phyloP scores from a whole-genome alignment of 192 early-diverging fungal genomes.

The Rhizophagus prolifer region DNA sequence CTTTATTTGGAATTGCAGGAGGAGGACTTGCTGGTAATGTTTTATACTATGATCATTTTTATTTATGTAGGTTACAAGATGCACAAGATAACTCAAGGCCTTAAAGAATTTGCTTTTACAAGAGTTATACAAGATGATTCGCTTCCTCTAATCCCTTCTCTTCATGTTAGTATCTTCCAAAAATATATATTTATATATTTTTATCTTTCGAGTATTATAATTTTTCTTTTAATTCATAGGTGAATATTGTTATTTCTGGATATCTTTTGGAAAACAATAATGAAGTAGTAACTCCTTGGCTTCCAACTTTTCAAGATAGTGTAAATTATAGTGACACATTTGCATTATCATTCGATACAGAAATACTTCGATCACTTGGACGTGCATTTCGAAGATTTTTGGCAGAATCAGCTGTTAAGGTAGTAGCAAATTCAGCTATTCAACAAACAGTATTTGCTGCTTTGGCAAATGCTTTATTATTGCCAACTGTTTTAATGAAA shows the following conservation, averaged over 20 bases:
- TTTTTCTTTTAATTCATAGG: conserved; percentile 26
- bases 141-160: conserved; percentile 53
- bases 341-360: conserved; percentile 52
- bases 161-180: conserved; percentile 41
- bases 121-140: conserved; percentile 49
- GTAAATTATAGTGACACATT: conserved; percentile 43
- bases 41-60: neutral
- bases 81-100: conserved; percentile 38
- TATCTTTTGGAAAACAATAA: conserved; percentile 46
- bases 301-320: conserved; percentile 35
- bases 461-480: conserved; percentile 49
- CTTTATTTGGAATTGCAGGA: conserved; percentile 55
- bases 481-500: conserved; percentile 52
- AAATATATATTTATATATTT: neutral
- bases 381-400: conserved; percentile 52
- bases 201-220: neutral
- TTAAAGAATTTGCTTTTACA: conserved; percentile 52
- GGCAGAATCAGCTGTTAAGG: conserved; percentile 47
- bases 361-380: conserved; percentile 45
- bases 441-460: conserved; percentile 52
- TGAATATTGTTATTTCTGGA: conserved; percentile 58
- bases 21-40: conserved; percentile 51
- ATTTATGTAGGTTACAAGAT: conserved; percentile 35
- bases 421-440: conserved; percentile 49
- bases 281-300: conserved; percentile 48